Percentiles rank a stretch among this genome's conserved stretches.
phyloP scores from a whole-genome alignment of 2,329 filamentous ascomycete species.

The Epichloe hybrida region DNA sequence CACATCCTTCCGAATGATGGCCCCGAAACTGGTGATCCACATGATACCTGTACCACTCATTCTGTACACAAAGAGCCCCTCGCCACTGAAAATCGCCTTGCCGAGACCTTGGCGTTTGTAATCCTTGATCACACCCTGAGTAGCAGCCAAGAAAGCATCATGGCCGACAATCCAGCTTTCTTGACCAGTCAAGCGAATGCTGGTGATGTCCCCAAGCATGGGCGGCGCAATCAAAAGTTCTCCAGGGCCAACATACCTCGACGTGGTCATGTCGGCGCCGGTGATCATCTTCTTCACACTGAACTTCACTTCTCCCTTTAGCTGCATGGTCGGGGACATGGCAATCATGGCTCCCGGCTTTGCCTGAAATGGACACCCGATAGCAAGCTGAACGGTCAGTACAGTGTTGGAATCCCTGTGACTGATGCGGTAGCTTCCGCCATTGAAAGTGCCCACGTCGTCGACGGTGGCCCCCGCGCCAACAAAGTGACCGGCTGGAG shows the following conservation, averaged over 20 bases:
- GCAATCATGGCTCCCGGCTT: slow-evolving; percentile 88
- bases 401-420: slow-evolving; percentile 87
- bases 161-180: slow-evolving; percentile 76
- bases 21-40: slow-evolving; percentile 88
- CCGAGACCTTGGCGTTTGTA: slow-evolving; percentile 74
- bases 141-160: slow-evolving; percentile 75
- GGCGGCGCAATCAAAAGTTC: slow-evolving; percentile 75
- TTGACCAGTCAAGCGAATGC: slow-evolving; percentile 56
- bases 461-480: slow-evolving; percentile 53
- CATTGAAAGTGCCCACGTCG: slow-evolving; percentile 93
- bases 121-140: slow-evolving; percentile 73
- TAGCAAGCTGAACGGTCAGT: slow-evolving; percentile 75
- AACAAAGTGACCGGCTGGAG: slow-evolving; percentile 41
- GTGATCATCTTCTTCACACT: slow-evolving; percentile 82
- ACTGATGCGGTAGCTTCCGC: slow-evolving; percentile 84
- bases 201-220: slow-evolving; percentile 73
- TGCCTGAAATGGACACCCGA: slow-evolving; percentile 69
- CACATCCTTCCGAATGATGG: slow-evolving; percentile 88
- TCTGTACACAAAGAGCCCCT: slow-evolving; percentile 83
- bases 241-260: slow-evolving; percentile 76
- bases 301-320: slow-evolving; percentile 75
- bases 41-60: slow-evolving; percentile 68
- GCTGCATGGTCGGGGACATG: slow-evolving; percentile 79
- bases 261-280: slow-evolving; percentile 65
- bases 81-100: slow-evolving; percentile 89